Conservation (phyloP, 2,329 filamentous ascomycete genomes). For the Hysterium pulicare region DNA sequence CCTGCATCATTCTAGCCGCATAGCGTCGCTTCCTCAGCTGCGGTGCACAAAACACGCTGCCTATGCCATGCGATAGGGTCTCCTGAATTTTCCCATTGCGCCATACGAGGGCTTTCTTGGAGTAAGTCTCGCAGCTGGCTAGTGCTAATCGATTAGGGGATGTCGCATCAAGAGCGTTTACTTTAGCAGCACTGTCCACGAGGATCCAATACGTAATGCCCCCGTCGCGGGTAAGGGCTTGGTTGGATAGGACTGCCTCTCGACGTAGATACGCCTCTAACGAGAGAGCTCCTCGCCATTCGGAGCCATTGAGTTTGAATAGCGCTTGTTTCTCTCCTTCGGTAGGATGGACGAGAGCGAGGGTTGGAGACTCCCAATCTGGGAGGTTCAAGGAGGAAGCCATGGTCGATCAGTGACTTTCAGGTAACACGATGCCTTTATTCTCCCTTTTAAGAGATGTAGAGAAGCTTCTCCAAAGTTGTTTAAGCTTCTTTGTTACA, state of each 20-base stretch:
- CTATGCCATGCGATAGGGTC: conserved; percentile 68
- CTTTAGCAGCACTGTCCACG: conserved; percentile 43
- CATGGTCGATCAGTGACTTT: not conserved
- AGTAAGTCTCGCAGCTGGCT: conserved; percentile 57
- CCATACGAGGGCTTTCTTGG: conserved; percentile 47
- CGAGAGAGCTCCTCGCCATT: conserved; percentile 57
- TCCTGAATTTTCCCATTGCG: conserved; percentile 51
- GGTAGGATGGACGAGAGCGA: conserved; percentile 55
- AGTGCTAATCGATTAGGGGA: conserved; percentile 45
- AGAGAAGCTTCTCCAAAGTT: too few relatives aligned
- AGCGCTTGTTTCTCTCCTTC: conserved; percentile 52
- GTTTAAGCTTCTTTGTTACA: too few relatives aligned
- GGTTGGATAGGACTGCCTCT: conserved; percentile 51
- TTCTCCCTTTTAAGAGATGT: not conserved
- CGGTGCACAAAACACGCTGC: conserved; percentile 72
- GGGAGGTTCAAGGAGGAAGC: conserved; percentile 40
- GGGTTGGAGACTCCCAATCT: conserved; percentile 46
- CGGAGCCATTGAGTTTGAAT: conserved; percentile 51
- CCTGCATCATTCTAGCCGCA: conserved; percentile 72
- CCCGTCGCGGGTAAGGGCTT: conserved; percentile 53
- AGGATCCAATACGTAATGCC: conserved; percentile 60
- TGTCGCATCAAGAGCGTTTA: conserved; percentile 34
- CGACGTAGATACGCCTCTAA: conserved; percentile 56
- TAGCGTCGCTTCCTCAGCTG: conserved; percentile 70
- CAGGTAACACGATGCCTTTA: not conserved